Percentiles rank a stretch among this genome's conserved stretches.
phyloP scores from a whole-genome alignment of 306 rosid species.

The Pterocarpus macrocarpus region DNA sequence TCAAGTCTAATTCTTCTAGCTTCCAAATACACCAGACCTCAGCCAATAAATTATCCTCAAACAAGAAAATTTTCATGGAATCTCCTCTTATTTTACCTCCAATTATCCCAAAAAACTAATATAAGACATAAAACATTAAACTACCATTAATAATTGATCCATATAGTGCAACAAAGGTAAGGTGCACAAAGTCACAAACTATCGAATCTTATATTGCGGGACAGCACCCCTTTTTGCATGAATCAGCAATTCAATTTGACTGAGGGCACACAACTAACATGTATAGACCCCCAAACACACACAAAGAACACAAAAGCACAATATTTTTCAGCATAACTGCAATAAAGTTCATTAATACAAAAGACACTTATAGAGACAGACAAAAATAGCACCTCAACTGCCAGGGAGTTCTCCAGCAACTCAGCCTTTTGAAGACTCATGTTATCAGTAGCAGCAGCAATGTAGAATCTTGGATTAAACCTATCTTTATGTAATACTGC shows the following conservation, averaged over 20 bases:
- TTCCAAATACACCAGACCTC: slow-evolving; percentile 29
- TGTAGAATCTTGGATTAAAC: slow-evolving; percentile 75
- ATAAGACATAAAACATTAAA: not conserved
- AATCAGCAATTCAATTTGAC: not conserved
- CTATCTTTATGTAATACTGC: slow-evolving; percentile 68
- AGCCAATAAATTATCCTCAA: not conserved
- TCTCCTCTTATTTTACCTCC: not conserved
- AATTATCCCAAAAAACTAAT: slow-evolving; percentile 2
- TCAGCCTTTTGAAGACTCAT: slow-evolving; percentile 94
- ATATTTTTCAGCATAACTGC: not conserved
- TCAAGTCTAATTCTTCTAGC: not conserved
- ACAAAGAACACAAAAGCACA: not conserved
- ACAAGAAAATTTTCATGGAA: not conserved
- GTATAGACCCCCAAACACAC: not conserved
- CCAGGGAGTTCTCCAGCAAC: slow-evolving; percentile 59
- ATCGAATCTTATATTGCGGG: slow-evolving; percentile 13
- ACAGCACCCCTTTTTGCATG: not conserved
- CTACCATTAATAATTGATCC: slow-evolving; percentile 20
- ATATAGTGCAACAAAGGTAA: slow-evolving; percentile 31
- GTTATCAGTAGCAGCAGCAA: slow-evolving; percentile 88
- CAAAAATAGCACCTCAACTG: slow-evolving; percentile 57
- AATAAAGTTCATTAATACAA: not conserved
- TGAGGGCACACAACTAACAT: not conserved
- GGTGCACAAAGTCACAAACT: not conserved
- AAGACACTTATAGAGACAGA: slow-evolving; percentile 23